Evolutionary conservation across 1,139 yeast genomes (phyloP).

Genomic region (Arxiozyma telluris): DNA sequence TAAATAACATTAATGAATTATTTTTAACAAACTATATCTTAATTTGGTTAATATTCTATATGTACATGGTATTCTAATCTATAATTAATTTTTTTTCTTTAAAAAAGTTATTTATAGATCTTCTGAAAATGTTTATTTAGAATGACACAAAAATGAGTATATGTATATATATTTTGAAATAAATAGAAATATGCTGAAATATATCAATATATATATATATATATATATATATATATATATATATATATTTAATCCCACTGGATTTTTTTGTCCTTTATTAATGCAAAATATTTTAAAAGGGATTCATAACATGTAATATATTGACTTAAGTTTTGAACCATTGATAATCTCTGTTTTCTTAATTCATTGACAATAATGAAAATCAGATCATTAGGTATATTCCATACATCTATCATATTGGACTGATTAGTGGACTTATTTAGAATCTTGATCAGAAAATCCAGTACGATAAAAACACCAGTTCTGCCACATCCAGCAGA

Average conservation of each 20-base stretch:
- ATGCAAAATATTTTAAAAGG: slow-evolving; percentile 30
- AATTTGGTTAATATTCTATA: too few relatives aligned
- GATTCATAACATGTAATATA: slow-evolving; percentile 64
- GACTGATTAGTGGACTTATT: slow-evolving; percentile 20
- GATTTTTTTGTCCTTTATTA: slow-evolving; percentile 4
- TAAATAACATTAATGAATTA: too few relatives aligned
- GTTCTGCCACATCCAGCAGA: slow-evolving; percentile 93
- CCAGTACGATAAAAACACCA: slow-evolving; percentile 75
- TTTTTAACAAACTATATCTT: too few relatives aligned
- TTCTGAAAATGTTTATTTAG: too few relatives aligned
- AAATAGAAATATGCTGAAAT: background rate
- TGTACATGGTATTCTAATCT: too few relatives aligned
- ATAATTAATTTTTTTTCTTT: too few relatives aligned
- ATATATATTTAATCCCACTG: too few relatives aligned
- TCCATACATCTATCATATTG: slow-evolving; percentile 31
- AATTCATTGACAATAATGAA: slow-evolving; percentile 39
- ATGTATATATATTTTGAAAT: background rate
- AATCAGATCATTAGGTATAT: slow-evolving; percentile 31
- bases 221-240: too few relatives aligned
- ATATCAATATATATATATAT: too few relatives aligned
- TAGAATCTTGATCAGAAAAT: slow-evolving; percentile 47
- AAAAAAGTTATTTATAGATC: too few relatives aligned
- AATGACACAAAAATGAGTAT: too few relatives aligned
- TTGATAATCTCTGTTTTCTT: slow-evolving; percentile 64
- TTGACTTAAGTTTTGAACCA: slow-evolving; percentile 77